A percentile compares a stretch with the other conserved stretches of the same genome.
Evolutionary conservation across 2,329 filamentous ascomycete genomes (phyloP).

Genomic region (Aspergillus puulaauensis): DNA sequence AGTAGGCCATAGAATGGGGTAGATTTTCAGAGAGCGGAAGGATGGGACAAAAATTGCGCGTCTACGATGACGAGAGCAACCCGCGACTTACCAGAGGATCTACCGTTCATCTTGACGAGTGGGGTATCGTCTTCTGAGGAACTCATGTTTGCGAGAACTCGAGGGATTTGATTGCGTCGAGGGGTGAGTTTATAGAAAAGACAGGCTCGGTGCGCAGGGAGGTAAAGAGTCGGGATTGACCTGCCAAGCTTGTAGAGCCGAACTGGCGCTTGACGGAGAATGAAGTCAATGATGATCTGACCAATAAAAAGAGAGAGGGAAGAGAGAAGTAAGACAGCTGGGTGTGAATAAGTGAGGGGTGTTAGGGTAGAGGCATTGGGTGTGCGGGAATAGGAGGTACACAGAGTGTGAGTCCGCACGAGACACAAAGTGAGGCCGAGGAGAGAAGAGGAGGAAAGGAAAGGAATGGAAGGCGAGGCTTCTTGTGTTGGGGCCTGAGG

Average conservation of each 20-base stretch:
- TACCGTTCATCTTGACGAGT: constrained; percentile 65
- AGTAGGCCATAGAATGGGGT: neutral
- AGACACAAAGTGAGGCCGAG: constrained; percentile 17
- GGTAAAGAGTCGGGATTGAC: constrained; percentile 17
- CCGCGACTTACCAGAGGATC: constrained; percentile 60
- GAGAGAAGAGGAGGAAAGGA: constrained; percentile 32
- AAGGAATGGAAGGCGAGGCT: constrained; percentile 41
- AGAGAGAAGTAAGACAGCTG: neutral
- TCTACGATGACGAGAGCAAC: constrained; percentile 14
- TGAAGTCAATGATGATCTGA: constrained; percentile 32
- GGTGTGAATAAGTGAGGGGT: neutral
- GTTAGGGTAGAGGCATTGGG: constrained; percentile 17
- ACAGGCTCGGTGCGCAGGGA: constrained; percentile 12
- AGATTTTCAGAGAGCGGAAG: neutral
- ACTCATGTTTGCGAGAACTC: constrained; percentile 47
- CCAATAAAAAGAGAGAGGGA: constrained; percentile 27
- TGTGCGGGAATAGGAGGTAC: constrained; percentile 17
- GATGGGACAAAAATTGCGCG: neutral
- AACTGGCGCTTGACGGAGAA: constrained; percentile 33
- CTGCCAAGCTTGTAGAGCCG: constrained; percentile 31
- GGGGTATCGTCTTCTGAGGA: constrained; percentile 82
- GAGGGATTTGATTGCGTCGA: constrained; percentile 13
- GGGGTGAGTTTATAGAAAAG: constrained; percentile 16
- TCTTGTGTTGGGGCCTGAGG: constrained; percentile 25
- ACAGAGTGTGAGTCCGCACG: constrained; percentile 20